Evolutionary conservation across 2,329 filamentous ascomycete species (phyloP), one percentile per base, ranked within the genome.

Genomic region (Colletotrichum sp.): DNA sequence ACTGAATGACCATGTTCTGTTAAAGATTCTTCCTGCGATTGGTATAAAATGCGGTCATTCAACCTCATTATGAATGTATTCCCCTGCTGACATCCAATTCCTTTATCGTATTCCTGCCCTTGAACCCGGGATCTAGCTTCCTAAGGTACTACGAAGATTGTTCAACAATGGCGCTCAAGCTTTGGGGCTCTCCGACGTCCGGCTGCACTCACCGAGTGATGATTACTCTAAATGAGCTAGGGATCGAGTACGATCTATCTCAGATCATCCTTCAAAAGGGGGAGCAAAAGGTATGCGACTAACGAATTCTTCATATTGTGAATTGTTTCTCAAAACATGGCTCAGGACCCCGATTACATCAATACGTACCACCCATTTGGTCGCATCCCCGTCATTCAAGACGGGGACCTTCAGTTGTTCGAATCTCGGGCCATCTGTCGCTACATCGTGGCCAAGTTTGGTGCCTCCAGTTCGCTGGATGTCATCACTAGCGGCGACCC

Each of bases 91-190:
- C 16, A 44, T 44, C 36, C 36, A 44, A 24, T 24, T 3, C 21
- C 21, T 24, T 24, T 24, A 24, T 24, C 21, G 21, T 24, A 24
- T 24, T 24, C 21, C 21, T 24, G 21, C 21, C 21, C 21, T 24
- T 24, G 21, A 24, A 24, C 21, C 21, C 21, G 21, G 21, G 21
- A 24, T 24, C 21, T 24, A 24, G 21, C 21, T 24, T 24, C 3
- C 3, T 24, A 24, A 3, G 21, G 21, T 24, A 24, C 36, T 18
- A 39, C 16, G 3, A 18, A 18, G 7, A 44, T 44, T 10, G 2
- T n/a, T 0, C 16, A n/a, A 44, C 1, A 0, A 44, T 44, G 39
- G 39, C 8, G 18, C 18, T 44, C 0, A n/a, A 44, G 0, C 18
- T 44, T n/a, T 44, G 16, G 16, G 39, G 39, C 1, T 44, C 39